Conservation (phyloP, 2,329 filamentous ascomycete species). For the Paecilomyces sp. region DNA sequence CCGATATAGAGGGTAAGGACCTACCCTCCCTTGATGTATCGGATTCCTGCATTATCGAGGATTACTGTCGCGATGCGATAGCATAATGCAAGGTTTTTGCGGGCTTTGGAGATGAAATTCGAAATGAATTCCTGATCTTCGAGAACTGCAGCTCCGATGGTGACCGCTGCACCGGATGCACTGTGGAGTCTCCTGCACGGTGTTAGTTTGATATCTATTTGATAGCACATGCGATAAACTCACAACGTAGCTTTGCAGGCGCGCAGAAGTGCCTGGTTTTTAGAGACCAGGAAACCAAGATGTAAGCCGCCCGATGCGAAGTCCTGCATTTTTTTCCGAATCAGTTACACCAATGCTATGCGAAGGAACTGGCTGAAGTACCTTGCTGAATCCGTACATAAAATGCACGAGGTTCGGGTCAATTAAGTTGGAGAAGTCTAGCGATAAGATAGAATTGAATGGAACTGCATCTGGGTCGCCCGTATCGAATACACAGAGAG, state of each 20-base stretch:
- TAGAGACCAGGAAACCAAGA: constrained; percentile 20
- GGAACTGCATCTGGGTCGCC: constrained; percentile 26
- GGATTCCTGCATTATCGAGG: constrained; percentile 30
- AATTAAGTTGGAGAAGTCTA: constrained; percentile 35
- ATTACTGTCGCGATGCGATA: constrained; percentile 24
- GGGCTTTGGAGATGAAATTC: constrained; percentile 18
- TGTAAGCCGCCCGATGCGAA: constrained; percentile 23
- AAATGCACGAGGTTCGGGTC: constrained; percentile 45
- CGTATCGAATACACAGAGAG: constrained; percentile 41
- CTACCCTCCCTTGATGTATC: constrained; percentile 25
- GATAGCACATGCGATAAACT: neutral
- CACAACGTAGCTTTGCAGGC: constrained; percentile 20
- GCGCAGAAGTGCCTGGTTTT: constrained; percentile 15
- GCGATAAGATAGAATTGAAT: constrained; percentile 41
- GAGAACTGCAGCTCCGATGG: constrained; percentile 22
- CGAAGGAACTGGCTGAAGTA: constrained; percentile 28
- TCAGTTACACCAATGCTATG: neutral
- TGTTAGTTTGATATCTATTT: neutral
- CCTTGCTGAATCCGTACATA: constrained; percentile 36
- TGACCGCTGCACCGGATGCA: constrained; percentile 18
- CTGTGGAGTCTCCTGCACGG: constrained; percentile 17
- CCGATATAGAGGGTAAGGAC: neutral
- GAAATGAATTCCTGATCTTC: constrained; percentile 30
- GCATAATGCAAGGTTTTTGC: constrained; percentile 13
- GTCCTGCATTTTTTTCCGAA: constrained; percentile 11